Percentiles rank a stretch among this genome's conserved stretches.
Conservation (phyloP, 78 protist genomes). For the Bodo saltans region DNA sequence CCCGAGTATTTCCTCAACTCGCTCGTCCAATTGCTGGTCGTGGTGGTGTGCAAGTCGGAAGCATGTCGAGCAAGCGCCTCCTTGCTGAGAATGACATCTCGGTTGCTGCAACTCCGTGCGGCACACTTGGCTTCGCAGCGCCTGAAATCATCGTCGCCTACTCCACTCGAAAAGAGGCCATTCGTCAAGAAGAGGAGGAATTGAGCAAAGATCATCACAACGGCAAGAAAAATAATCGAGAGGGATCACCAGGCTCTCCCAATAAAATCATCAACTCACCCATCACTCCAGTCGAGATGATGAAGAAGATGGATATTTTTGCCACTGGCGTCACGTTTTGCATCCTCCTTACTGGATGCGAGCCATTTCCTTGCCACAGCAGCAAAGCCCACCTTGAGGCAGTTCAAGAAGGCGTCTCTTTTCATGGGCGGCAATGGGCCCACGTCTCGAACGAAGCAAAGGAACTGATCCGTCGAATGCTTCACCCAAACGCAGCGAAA, state of each 20-base stretch:
- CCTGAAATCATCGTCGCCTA: slow-evolving; percentile 3
- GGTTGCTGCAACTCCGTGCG: background rate
- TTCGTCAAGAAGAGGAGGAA: background rate
- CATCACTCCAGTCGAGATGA: background rate
- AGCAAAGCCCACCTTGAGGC: background rate
- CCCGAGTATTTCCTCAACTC: background rate
- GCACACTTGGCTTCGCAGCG: slow-evolving; percentile 6
- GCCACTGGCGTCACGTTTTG: slow-evolving; percentile 1
- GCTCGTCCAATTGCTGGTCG: background rate
- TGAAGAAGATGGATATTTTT: background rate
- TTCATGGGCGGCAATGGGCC: background rate
- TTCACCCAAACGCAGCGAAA: background rate
- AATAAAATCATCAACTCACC: background rate
- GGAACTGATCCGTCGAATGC: background rate
- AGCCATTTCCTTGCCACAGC: slow-evolving; percentile 6
- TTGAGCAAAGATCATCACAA: no score
- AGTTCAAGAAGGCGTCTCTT: background rate
- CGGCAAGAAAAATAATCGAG: no score
- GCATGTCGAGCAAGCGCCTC: no score
- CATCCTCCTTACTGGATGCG: slow-evolving; percentile 5
- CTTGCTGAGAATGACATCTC: no score
- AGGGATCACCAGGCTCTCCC: no score
- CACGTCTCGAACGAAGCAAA: background rate
- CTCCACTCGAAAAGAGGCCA: background rate
- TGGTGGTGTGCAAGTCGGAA: background rate